Evolutionary conservation across 257 asterid species (phyloP).

Genomic region (Craterostigma plantagineum): DNA sequence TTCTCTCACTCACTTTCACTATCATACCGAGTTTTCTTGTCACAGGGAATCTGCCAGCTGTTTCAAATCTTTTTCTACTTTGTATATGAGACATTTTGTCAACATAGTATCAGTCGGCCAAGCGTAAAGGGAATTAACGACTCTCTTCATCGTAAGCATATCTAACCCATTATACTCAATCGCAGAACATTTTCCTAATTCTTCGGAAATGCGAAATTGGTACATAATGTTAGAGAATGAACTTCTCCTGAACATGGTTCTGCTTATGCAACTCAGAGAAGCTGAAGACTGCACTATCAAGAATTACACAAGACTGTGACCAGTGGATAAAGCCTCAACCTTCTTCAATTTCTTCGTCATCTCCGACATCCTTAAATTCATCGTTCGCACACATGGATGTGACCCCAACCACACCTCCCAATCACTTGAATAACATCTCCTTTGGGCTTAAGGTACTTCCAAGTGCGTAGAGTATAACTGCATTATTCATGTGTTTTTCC

Average conservation of each 20-base stretch:
- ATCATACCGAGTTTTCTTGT: no score
- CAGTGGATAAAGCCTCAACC: conserved; percentile 72
- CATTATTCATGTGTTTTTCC: no score
- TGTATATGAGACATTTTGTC: conserved; percentile 63
- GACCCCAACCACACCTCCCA: conserved; percentile 78
- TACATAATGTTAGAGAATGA: no score
- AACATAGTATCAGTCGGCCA: conserved; percentile 25
- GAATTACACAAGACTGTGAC: conserved; percentile 78
- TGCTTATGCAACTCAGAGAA: conserved; percentile 41
- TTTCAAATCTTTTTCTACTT: conserved; percentile 84
- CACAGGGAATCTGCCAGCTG: conserved; percentile 89
- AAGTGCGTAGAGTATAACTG: no score
- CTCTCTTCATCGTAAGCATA: conserved; percentile 56
- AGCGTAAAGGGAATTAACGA: conserved; percentile 42
- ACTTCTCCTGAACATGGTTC: conserved; percentile 5
- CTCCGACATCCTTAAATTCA: conserved; percentile 40
- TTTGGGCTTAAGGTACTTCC: conserved; percentile 64
- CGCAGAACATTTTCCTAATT: conserved; percentile 6
- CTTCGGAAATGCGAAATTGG: neutral
- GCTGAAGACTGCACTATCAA: conserved; percentile 72
- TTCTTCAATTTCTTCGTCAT: conserved; percentile 31
- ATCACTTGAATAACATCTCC: conserved; percentile 40
- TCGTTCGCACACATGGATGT: conserved; percentile 65
- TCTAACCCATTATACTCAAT: conserved; percentile 9
- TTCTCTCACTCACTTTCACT: no score